Evolutionary conservation across 2,329 filamentous ascomycete genomes (phyloP), one percentile per base, ranked within the genome.

Genomic region (Onygena corvina): DNA sequence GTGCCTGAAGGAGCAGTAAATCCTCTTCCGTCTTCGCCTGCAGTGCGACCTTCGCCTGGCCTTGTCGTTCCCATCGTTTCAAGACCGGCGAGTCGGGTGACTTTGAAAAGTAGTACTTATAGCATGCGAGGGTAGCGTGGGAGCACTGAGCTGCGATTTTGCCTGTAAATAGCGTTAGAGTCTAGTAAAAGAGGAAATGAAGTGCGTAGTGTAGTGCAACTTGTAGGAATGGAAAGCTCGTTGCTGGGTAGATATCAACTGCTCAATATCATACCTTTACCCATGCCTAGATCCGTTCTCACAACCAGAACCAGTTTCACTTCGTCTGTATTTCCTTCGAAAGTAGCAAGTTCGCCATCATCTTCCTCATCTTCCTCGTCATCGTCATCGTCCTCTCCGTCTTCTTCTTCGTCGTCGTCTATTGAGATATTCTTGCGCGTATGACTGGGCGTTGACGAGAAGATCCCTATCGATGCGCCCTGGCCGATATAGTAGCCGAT

Each of bases 61-160:
- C 92, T 49, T 75, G 70, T 47, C 73, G 74, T 69, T 98, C 92
- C 92, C 92, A 98, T 56, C 83, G 82, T 56, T 76, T 76, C 45
- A 98, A 77, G 47, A 94, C 71, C 34, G 76, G 69, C 47, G 74
- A 69, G 47, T 70, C 66, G 2, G 72, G 66, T n/a, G 78, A 71
- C 49, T 71, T 67, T 38, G 72, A 68, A 50, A 79, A 69, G 56
- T 93, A 80, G 52, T 81, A 72, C 71, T 95, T 96, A 80, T 94
- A 98, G 77, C 90, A 96, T 49, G 90, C 89, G 50, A 98, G 81
- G 2, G 90, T 94, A n/a, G 92, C 92, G 68, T 96, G 92, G 46
- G 83, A 85, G 69, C 85, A 90, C 69, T 96, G 92, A 5, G 92
- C 92, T 50, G 87, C 92, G 60, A 96, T 95, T 75, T 98, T 98